phyloP scores from a whole-genome alignment of 192 early-diverging fungal species.

The Mortierella claussenii region DNA sequence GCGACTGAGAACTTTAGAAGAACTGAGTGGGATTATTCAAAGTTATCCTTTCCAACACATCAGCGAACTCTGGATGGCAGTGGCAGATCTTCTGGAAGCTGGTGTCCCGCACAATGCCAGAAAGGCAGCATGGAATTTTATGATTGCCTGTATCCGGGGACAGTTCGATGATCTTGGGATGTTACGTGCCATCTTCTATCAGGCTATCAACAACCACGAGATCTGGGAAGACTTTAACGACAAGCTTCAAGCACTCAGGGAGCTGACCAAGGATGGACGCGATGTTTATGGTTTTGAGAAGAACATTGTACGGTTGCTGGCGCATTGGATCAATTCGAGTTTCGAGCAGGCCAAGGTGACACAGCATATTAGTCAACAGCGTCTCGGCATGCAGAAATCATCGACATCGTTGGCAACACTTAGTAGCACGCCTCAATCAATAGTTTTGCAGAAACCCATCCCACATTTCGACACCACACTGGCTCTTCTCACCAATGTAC shows the following conservation, averaged over 20 bases:
- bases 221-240: conserved; percentile 64
- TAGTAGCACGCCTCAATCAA: conserved; percentile 47
- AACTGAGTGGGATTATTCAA: conserved; percentile 57
- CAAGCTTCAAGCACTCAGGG: conserved; percentile 58
- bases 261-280: conserved; percentile 64
- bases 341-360: conserved; percentile 51
- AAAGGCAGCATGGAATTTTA: conserved; percentile 65
- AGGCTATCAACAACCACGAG: conserved; percentile 58
- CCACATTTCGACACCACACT: conserved; percentile 61
- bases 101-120: conserved; percentile 61
- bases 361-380: conserved; percentile 49
- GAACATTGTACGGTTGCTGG: conserved; percentile 61
- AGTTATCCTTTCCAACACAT: conserved; percentile 63
- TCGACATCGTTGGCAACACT: conserved; percentile 41
- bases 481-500: conserved; percentile 56
- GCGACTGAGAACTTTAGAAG: conserved; percentile 60
- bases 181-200: conserved; percentile 65
- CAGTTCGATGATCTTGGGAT: conserved; percentile 68
- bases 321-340: conserved; percentile 60
- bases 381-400: conserved; percentile 51
- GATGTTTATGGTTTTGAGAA: conserved; percentile 70
- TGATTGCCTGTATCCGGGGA: conserved; percentile 66
- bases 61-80: conserved; percentile 63
- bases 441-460: conserved; percentile 46
- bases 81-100: conserved; percentile 58